phyloP scores from a whole-genome alignment of 2,329 filamentous ascomycete species.

The Helotiales sp. region DNA sequence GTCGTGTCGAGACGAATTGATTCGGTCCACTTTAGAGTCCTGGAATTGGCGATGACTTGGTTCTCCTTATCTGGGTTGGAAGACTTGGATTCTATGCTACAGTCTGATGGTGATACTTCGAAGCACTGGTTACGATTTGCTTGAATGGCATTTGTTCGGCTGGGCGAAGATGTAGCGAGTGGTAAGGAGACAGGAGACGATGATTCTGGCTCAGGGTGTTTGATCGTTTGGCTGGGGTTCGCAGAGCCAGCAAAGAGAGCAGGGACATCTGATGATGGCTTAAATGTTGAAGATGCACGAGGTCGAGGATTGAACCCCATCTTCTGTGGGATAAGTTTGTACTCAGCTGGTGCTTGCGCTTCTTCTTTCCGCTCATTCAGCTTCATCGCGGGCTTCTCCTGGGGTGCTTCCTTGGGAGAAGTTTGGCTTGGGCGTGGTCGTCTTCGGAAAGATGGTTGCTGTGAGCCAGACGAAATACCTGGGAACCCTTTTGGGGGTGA shows the following conservation, averaged over 20 bases:
- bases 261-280: conserved; percentile 22
- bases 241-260: conserved; percentile 18
- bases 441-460: conserved; percentile 11
- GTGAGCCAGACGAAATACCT: conserved; percentile 26
- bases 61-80: conserved; percentile 31
- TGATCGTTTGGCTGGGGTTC: not conserved
- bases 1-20: conserved; percentile 21
- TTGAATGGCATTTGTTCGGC: conserved; percentile 31
- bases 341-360: conserved; percentile 18
- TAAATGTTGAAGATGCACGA: conserved; percentile 26
- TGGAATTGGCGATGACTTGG: conserved; percentile 10
- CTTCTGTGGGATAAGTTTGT: conserved; percentile 40
- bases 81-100: conserved; percentile 18
- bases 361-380: not conserved
- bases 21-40: conserved; percentile 38
- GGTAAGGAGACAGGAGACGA: conserved; percentile 25
- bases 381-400: not conserved
- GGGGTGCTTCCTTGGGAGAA: not conserved
- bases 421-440: conserved; percentile 6
- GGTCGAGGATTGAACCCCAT: conserved; percentile 38
- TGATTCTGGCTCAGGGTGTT: conserved; percentile 10
- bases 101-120: conserved; percentile 15
- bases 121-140: not conserved
- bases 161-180: conserved; percentile 29
- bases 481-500: conserved; percentile 39